Base-by-base conservation (phyloP, 331 rosid species). In the Phaseolus coccineus region DNA sequence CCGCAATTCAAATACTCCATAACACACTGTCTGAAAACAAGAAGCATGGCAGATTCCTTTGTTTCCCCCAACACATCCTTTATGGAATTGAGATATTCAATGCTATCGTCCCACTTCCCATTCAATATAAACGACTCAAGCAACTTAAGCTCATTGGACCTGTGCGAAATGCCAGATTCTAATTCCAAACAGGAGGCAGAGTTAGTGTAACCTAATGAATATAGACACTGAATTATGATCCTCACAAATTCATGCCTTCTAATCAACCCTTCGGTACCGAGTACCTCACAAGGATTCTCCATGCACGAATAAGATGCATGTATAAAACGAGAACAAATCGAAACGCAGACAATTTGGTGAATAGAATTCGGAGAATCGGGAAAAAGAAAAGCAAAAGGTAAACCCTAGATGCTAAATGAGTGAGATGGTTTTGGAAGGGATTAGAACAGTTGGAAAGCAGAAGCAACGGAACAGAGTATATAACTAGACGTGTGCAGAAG, bases 81-180 rank as follows among this genome's bases (percentile, higher is more conserved):
- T 4, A 88, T 78, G 6, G 83, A 82, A 83, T 80, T 77, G 25
- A 92, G 85, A 44, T 87, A 88, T 59, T 25, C 42, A 25, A 85
- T 62, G 74, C 96, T 87, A 58, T 61, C 90, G 68, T 85, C 87
- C 97, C 96, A 95, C 80, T 91, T 84, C 33, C 97, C 97, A 30
- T 77, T 71, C n/a, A 84, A 53, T 6, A 92, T 56, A 74, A 88
- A 90, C 5, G 94, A 81, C 80, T 92, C 92, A 53, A 92, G 83
- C 79, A 87, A 76, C 71, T 78, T 85, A 81, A 88, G 84, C 78
- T 90, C 93, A 0, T 61, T 4, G 25, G 93, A 91, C 74, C 87
- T 87, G 76, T 58, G 68, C 0, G 86, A 86, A 85, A 91, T 78
- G 25, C 93, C 96, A 64, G 98, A 95, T 84, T 95, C 97, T 3